Conservation (phyloP, 2,329 filamentous ascomycete species). For the Pseudocercospora crystallina region DNA sequence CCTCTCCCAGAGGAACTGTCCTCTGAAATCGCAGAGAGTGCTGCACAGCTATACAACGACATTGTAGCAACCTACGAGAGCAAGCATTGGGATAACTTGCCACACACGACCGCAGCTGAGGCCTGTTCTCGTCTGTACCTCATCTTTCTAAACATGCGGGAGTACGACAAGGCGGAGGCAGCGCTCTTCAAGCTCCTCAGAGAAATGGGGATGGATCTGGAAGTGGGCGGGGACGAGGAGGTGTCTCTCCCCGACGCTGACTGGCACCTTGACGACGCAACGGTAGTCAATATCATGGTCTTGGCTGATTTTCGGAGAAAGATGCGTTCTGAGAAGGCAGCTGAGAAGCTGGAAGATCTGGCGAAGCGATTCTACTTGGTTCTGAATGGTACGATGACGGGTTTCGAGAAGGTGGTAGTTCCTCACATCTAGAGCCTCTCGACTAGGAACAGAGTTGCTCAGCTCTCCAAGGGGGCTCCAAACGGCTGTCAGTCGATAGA, state of each 20-base stretch:
- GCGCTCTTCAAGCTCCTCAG: conserved; percentile 3
- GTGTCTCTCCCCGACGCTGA: not conserved
- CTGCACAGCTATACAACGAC: not conserved
- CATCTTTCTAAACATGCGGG: conserved; percentile 3
- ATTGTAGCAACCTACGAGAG: not conserved
- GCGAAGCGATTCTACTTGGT: conserved; percentile 8
- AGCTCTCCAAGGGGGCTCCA: no score
- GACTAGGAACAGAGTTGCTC: no score
- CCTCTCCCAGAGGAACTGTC: conserved; percentile 3
- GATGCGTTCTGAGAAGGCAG: not conserved
- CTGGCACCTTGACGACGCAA: not conserved
- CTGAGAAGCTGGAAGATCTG: conserved; percentile 2
- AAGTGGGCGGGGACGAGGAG: not conserved
- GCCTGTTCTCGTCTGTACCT: conserved; percentile 8
- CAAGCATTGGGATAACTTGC: not conserved
- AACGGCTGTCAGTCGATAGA: no score
- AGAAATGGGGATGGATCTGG: not conserved
- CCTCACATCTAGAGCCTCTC: not conserved
- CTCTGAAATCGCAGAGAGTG: no score
- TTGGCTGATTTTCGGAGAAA: conserved; percentile 5
- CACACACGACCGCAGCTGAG: conserved; percentile 6
- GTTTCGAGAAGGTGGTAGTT: conserved; percentile 5
- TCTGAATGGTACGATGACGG: conserved; percentile 12
- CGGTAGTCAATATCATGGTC: conserved; percentile 7
- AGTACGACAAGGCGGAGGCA: conserved; percentile 6